Evolutionary conservation across 768 basidiomycete genomes (phyloP).

Genomic region (Crucibulum laeve): DNA sequence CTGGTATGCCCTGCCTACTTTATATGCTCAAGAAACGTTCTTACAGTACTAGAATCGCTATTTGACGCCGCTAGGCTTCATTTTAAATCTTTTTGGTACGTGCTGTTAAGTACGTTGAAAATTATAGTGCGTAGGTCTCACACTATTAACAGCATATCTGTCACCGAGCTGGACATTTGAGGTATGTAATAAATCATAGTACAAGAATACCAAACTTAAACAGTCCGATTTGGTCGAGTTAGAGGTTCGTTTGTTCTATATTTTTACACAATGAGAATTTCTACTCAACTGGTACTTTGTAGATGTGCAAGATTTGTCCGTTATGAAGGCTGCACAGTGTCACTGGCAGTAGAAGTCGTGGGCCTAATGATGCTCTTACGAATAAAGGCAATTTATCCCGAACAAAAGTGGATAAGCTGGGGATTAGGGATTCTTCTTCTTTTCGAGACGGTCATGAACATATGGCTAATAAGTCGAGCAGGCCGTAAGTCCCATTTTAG

Average conservation of each 20-base stretch:
- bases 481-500: slow-evolving; percentile 23
- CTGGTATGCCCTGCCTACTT: slow-evolving; percentile 14
- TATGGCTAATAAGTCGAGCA: slow-evolving; percentile 39
- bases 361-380: slow-evolving; percentile 43
- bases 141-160: slow-evolving; percentile 20
- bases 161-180: slow-evolving; percentile 23
- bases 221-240: too few relatives aligned
- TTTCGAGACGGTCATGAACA: slow-evolving; percentile 31
- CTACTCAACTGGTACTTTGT: not conserved
- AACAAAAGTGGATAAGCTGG: slow-evolving; percentile 12
- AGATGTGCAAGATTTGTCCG: slow-evolving; percentile 35
- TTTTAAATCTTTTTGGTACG: slow-evolving; percentile 37
- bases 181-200: too few relatives aligned
- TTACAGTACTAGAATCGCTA: slow-evolving; percentile 45
- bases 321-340: slow-evolving; percentile 37
- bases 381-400: slow-evolving; percentile 20
- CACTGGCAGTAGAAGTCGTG: slow-evolving; percentile 33
- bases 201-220: too few relatives aligned
- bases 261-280: not conserved
- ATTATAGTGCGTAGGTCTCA: not conserved
- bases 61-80: slow-evolving; percentile 46
- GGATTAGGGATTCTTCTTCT: slow-evolving; percentile 23
- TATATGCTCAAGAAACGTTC: not conserved
- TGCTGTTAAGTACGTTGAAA: not conserved
- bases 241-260: not conserved